phyloP scores from a whole-genome alignment of 176 grass and related monocot genomes.

The Stipa capillata region DNA sequence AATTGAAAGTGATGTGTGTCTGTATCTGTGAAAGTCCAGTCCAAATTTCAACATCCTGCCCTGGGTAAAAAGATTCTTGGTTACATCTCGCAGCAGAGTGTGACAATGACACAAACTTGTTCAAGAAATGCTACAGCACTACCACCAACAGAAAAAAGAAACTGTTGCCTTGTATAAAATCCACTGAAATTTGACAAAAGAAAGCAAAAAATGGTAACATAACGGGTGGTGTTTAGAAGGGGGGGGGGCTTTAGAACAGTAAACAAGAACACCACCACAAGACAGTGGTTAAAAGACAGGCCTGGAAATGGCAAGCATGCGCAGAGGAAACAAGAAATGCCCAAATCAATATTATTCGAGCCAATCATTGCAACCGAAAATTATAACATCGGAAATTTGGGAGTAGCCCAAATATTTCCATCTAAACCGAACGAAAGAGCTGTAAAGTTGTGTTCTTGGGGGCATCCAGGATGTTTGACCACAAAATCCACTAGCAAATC shows the following conservation, averaged over 20 bases:
- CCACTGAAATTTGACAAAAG: conserved; percentile 1
- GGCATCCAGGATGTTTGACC: background rate
- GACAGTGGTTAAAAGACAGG: background rate
- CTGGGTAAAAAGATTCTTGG: background rate
- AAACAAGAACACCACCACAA: background rate
- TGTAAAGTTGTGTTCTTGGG: background rate
- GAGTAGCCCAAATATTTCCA: background rate
- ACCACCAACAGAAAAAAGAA: conserved; percentile 3
- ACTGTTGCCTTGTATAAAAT: background rate
- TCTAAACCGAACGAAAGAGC: background rate
- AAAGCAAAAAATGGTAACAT: background rate
- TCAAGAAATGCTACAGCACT: conserved; percentile 5
- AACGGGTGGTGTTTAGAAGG: conserved; percentile 1
- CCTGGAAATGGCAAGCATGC: conserved; percentile 4
- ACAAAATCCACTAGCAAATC: background rate
- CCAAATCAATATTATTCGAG: background rate
- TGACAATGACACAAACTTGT: background rate
- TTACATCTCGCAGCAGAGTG: background rate
- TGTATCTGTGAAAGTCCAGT: conserved; percentile 14
- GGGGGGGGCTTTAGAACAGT: background rate
- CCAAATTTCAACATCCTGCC: background rate
- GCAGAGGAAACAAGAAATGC: conserved; percentile 20
- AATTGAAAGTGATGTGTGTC: conserved; percentile 35
- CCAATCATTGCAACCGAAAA: conserved; percentile 2
- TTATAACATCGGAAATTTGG: background rate